Evolutionary conservation across 108 stramenopile species (phyloP), one percentile per base, ranked within the genome.

Genomic region (Stephanodiscus minutulus): DNA sequence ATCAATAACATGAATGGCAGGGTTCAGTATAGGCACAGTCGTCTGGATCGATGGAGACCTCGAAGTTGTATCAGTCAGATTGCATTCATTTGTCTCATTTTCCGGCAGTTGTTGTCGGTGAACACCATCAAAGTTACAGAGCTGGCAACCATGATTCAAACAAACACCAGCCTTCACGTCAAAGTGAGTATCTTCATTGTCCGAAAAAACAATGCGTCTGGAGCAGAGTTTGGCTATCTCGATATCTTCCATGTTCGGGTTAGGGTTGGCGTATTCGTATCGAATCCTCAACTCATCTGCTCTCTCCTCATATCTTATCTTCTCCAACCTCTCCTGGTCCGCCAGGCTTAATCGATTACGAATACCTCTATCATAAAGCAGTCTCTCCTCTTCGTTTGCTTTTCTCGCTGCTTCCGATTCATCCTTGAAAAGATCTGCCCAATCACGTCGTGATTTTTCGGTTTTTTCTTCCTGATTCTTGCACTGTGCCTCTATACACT

Each of bases 291-390:
- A 24, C 44, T 64, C 61, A 24, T 65, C 41, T 48, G 54, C 62
- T 7, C 41, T 28, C 36, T 77, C 76, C 35, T 18, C 66, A 21
- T 68, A 77, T 39, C 49, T 70, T 15, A 70, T 64, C 39, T 77
- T 77, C 44, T 77, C 76, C 7, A 77, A 70, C 61, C 69, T 47
- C 39, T 77, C 76, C 20, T 61, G 66, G 62, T 77, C 76, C 7
- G 58, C 57, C 9, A 70, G 41, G 13, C 76, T 55, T 33, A 28
- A 48, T 66, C 76, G 69, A 49, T 77, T 69, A 3, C 76, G 52
- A 43, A 77, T 66, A 29, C 76, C 76, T 41, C 70, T 70, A 41
- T 70, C 64, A 65, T 77, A 77, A 31, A 64, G 63, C 37, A 71
- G 27, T 49, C 76, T 70, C 17, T 77, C 76, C 43, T 70, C 69